phyloP scores from a whole-genome alignment of 2,329 filamentous ascomycete species.

The Myotisia sp. region DNA sequence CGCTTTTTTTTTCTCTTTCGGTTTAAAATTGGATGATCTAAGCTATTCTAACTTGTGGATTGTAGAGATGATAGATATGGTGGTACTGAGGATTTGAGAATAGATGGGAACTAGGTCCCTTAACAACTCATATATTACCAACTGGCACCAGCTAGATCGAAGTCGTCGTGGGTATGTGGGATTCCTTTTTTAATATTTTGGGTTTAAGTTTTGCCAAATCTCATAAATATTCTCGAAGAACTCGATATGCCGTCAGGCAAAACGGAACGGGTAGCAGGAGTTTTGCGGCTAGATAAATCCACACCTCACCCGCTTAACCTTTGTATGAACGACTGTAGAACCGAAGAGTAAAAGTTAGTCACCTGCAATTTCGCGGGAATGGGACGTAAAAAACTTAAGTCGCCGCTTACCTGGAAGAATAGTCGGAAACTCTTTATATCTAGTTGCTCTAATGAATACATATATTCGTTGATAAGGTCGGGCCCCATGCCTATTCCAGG shows the following conservation, averaged over 20 bases:
- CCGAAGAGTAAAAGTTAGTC: slow-evolving; percentile 1
- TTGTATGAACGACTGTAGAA: slow-evolving; percentile 29
- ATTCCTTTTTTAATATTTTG: too few species aligned
- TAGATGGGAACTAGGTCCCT: too few species aligned
- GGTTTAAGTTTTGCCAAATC: too few species aligned
- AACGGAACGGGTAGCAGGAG: too few species aligned
- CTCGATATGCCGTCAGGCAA: too few species aligned
- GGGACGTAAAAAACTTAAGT: neutral
- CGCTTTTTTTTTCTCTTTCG: neutral
- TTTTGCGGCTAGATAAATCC: neutral
- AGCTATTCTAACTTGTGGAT: neutral
- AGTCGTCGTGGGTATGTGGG: too few species aligned
- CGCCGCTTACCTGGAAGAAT: slow-evolving; percentile 32
- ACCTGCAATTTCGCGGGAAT: neutral
- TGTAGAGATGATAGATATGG: neutral
- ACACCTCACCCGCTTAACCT: slow-evolving; percentile 30
- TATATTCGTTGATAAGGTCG: slow-evolving; percentile 34
- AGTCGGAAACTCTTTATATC: slow-evolving; percentile 34
- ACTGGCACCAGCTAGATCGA: too few species aligned
- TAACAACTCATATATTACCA: too few species aligned
- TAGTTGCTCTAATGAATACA: slow-evolving; percentile 30
- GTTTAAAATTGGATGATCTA: neutral
- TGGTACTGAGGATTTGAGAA: neutral
- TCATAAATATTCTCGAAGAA: too few species aligned
- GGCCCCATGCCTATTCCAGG: slow-evolving; percentile 35